Evolutionary conservation across 1,139 yeast species (phyloP).

Genomic region (Saccharomyces uvarum): DNA sequence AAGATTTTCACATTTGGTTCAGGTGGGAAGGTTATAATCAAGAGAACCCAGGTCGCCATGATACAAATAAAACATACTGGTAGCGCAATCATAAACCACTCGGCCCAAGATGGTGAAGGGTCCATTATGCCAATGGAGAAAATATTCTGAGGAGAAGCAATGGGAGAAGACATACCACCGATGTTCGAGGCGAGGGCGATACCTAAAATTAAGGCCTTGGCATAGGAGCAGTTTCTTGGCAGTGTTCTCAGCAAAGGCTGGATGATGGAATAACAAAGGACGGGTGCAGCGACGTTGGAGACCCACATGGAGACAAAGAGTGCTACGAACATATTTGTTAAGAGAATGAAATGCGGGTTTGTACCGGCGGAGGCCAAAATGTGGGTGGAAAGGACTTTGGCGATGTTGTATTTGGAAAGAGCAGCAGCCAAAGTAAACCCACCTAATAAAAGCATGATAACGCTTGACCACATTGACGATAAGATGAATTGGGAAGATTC

Average conservation of each 20-base stretch:
- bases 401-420: constrained; percentile 79
- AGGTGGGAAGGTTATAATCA: constrained; percentile 62
- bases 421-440: constrained; percentile 95
- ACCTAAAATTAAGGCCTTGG: constrained; percentile 78
- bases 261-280: constrained; percentile 78
- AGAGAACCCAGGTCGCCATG: constrained; percentile 60
- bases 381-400: constrained; percentile 74
- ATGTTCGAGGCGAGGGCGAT: constrained; percentile 86
- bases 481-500: constrained; percentile 72
- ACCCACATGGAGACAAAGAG: constrained; percentile 90
- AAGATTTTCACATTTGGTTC: constrained; percentile 45
- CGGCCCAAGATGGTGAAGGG: constrained; percentile 90
- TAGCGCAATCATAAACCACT: constrained; percentile 82
- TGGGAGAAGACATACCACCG: constrained; percentile 96
- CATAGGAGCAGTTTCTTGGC: constrained; percentile 70
- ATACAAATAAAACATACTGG: constrained; percentile 66
- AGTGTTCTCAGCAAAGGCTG: constrained; percentile 80
- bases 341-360: constrained; percentile 65
- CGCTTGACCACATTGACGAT: constrained; percentile 90
- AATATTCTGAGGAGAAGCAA: constrained; percentile 91
- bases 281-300: constrained; percentile 94
- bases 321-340: constrained; percentile 80
- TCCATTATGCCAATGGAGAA: constrained; percentile 81
- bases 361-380: constrained; percentile 80
- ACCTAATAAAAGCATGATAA: constrained; percentile 78